Conservation (phyloP, 1,284 basidiomycete genomes). For the Albatrellus sp. region DNA sequence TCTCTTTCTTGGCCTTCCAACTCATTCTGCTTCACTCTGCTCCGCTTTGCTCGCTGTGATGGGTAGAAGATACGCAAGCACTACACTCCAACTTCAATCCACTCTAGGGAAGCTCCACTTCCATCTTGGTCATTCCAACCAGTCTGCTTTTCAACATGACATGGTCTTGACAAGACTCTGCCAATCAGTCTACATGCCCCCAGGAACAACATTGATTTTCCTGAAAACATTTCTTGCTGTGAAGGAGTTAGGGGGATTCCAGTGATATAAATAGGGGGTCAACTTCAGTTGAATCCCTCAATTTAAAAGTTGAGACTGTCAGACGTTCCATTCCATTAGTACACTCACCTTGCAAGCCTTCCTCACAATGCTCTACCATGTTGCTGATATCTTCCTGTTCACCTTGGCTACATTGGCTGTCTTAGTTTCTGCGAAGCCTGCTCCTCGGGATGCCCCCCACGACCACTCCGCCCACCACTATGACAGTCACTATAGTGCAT, state of each 20-base stretch:
- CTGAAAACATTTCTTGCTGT: too few species aligned
- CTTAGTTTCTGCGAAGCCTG: constrained; percentile 12
- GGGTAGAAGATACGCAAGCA: too few species aligned
- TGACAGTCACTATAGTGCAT: not conserved
- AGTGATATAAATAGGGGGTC: not conserved
- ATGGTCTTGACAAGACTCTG: too few species aligned
- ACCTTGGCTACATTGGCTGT: constrained; percentile 12
- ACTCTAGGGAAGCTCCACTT: too few species aligned
- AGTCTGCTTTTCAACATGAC: too few species aligned
- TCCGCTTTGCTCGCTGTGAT: too few species aligned
- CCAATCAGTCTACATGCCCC: too few species aligned
- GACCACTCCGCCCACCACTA: not conserved
- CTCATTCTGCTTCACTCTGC: too few species aligned
- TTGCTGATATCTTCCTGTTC: constrained; percentile 8
- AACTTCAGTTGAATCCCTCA: not conserved
- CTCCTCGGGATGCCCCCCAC: constrained; percentile 1
- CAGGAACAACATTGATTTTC: too few species aligned
- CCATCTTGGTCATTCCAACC: too few species aligned
- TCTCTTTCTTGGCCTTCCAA: too few species aligned
- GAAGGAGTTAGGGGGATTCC: not conserved
- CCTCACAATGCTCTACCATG: constrained; percentile 11
- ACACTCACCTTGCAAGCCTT: not conserved
- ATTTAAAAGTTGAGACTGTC: not conserved
- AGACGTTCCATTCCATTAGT: not conserved
- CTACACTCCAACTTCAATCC: too few species aligned